Base-by-base conservation (phyloP, 768 basidiomycete species). In the Lactarius tabidus region DNA sequence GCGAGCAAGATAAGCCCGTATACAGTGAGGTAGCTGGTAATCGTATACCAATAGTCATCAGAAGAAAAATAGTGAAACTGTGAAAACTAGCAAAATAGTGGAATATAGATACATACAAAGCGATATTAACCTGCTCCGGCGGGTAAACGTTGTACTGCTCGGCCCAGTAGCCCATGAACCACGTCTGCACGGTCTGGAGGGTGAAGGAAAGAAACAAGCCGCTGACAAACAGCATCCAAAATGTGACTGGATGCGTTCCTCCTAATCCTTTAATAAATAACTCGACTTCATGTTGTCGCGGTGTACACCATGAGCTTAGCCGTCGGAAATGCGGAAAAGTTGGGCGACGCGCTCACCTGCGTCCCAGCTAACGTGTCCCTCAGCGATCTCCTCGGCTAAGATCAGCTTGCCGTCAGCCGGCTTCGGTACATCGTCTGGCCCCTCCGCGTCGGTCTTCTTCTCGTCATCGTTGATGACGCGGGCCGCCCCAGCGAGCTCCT, bases 361-460 rank as follows among this genome's bases (percentile, higher is more conserved):
- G 5, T 70, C 68, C 77, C 82, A 84, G 54, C 82, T 81, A 31
- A 89, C 80, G 64, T 83, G 83, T 0, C 87, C 87, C 60, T 81
- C 78, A 7, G 77, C 80, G 52, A 88, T 79, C 71, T 90, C 88
- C 71, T 90, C 88, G 0, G 80, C 82, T 8, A 86, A 74, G 57
- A 88, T 81, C 20, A 89, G 77, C 70, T 87, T 86, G 2, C 86
- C 85, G 53, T 79, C 79, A 17, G 65, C 60, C 58, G 72, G 71
- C 62, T 72, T 72, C 8, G 63, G 55, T 1, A 45, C 60, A 1
- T 54, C 69, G 4, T 65, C 68, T 2, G 64, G 67, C 33, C 70
- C 71, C 36, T 70, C 71, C 1, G 53, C 62, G 53, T 72, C 74
- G 6, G 72, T 38, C 28, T 68, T 64, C 62, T 77, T 65, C 60